phyloP scores from a whole-genome alignment of 108 stramenopile genomes.

The Parmales sp. region DNA sequence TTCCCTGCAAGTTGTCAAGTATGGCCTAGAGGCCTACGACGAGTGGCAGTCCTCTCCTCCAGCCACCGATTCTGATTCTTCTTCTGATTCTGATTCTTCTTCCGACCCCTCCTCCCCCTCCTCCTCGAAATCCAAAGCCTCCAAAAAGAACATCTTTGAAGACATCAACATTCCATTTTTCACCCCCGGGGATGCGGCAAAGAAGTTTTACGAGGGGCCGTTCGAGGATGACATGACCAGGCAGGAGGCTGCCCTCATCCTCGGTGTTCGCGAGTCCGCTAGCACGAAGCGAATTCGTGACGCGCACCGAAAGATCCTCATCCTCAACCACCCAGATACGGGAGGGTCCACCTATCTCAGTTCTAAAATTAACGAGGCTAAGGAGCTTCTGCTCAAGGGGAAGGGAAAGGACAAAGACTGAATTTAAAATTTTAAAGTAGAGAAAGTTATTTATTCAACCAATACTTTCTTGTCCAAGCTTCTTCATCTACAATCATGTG shows the following conservation, averaged over 20 bases:
- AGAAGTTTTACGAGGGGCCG: conserved; percentile 93
- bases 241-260: conserved; percentile 91
- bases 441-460: no score
- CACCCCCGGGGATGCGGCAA: conserved; percentile 22
- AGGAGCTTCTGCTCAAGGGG: conserved; percentile 88
- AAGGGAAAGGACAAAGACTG: no score
- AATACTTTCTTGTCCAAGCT: no score
- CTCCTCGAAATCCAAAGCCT: conserved; percentile 12
- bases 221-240: conserved; percentile 96
- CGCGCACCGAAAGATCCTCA: conserved; percentile 85
- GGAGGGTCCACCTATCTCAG: conserved; percentile 92
- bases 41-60: conserved; percentile 42
- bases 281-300: conserved; percentile 82
- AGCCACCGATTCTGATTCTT: conserved; percentile 14
- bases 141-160: background rate
- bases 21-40: conserved; percentile 53
- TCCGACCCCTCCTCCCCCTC: conserved; percentile 24
- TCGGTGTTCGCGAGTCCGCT: conserved; percentile 89
- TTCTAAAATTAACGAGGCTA: conserved; percentile 97
- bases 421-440: no score
- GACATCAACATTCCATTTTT: conserved; percentile 13
- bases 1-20: conserved; percentile 12
- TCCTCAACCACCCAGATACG: conserved; percentile 97
- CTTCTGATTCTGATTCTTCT: conserved; percentile 24
- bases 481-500: no score